Evolutionary conservation across 257 asterid genomes (phyloP), one percentile per base, ranked within the genome.

Genomic region (Nicotiana knightiana): DNA sequence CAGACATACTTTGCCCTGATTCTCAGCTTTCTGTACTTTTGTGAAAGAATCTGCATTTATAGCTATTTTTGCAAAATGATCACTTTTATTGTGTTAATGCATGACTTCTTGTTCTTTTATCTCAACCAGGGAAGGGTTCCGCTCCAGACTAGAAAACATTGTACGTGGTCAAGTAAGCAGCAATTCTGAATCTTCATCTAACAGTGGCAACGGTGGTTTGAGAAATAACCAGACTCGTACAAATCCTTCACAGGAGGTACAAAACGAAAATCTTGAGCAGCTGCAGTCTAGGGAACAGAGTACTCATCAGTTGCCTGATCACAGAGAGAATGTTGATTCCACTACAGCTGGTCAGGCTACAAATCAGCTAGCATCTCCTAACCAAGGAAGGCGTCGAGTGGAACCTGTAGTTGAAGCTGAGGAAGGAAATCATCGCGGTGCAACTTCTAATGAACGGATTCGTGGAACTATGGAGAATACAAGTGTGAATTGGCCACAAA

Each of bases 161-260:
- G 95, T 88, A 53, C 96, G 88, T 81, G 97, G 93, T 66, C 98
- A 93, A 87, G 97, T 82, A 85, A 93, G 93, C 91, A 91, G 91
- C 89, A 87, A 86, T 82, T 85, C 88, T 39, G 94, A 91, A 87
- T 84, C 85, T 78, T 84, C 92, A 71, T 81, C 91, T 79, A 75
- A 78, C 82, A 76, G 81, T 89, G 82, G 73, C 84, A 82, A 85
- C 84, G 57, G 24, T 76, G 90, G 86, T 84, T 87, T 86, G 81
- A 84, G 91, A 87, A 88, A 85, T 86, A 83, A 88, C 73, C 92
- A 77, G 88, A 81, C 84, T 84, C 85, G 64, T 65, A 82, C 89
- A 84, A 89, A 85, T 86, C 83, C 79, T 84, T 81, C 83, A 9
- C 91, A 83, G 84, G 97, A 93, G 71, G 91, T 81, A 84, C 92